Evolutionary conservation across 23 red algal genomes (phyloP).

Genomic region (Gracilariopsis chorda): DNA sequence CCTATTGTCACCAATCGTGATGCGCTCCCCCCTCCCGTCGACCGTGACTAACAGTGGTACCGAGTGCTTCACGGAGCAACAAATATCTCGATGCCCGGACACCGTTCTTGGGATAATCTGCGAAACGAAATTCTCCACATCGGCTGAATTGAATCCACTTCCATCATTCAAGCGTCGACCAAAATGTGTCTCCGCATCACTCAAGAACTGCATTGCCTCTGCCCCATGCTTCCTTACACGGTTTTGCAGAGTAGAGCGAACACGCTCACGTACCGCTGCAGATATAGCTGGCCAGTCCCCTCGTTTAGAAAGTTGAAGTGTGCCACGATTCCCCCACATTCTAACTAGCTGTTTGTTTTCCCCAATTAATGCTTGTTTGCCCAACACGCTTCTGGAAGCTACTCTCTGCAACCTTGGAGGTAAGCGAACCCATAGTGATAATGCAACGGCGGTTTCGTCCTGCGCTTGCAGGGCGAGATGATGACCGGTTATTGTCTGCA

Average conservation of each 20-base stretch:
- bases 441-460: background rate
- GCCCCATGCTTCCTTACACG: background rate
- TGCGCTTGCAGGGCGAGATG: conserved; percentile 23
- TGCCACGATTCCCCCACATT: conserved; percentile 7
- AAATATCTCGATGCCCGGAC: background rate
- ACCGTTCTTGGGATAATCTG: background rate
- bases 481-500: background rate
- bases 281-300: background rate
- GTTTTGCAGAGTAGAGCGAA: background rate
- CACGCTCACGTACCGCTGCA: background rate
- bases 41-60: background rate
- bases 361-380: background rate
- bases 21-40: background rate
- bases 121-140: background rate
- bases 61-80: background rate
- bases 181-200: background rate
- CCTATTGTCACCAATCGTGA: background rate
- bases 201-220: background rate
- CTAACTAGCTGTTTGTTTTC: background rate
- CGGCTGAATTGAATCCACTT: background rate
- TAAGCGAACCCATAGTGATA: conserved; percentile 5
- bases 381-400: background rate
- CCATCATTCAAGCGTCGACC: background rate
- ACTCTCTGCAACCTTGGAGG: background rate
- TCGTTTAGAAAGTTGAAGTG: background rate